phyloP scores from a whole-genome alignment of 148 eudicot species.

The Rhododendron henanense region DNA sequence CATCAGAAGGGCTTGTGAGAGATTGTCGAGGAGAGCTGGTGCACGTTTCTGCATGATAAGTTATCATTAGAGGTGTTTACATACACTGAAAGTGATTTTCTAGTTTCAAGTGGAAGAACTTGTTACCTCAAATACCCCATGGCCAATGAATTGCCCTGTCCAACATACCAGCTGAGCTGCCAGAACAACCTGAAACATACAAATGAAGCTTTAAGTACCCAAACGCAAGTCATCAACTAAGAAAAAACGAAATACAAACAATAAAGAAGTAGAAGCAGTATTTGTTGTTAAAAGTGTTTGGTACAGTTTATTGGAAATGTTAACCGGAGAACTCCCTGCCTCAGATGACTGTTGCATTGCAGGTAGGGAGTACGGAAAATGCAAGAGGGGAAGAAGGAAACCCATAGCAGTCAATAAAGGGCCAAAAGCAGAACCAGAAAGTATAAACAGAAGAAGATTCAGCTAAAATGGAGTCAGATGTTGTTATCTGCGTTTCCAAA shows the following conservation, averaged over 20 bases:
- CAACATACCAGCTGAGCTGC: constrained; percentile 73
- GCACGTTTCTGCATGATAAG: constrained; percentile 46
- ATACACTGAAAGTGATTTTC: neutral
- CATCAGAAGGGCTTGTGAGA: constrained; percentile 54
- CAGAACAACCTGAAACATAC: constrained; percentile 57
- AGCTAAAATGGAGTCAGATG: neutral
- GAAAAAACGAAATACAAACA: neutral
- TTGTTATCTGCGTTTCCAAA: neutral
- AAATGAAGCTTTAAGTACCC: neutral
- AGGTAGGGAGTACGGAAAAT: neutral
- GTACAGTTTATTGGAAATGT: neutral
- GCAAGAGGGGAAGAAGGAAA: neutral
- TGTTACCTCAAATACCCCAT: constrained; percentile 88
- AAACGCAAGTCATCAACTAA: neutral
- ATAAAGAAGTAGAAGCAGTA: neutral
- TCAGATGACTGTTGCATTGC: neutral
- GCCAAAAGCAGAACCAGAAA: neutral
- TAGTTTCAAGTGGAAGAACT: neutral
- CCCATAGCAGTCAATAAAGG: neutral
- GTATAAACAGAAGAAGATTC: neutral
- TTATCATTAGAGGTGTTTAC: neutral
- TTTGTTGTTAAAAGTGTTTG: neutral
- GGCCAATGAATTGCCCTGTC: constrained; percentile 85
- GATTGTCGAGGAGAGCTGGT: constrained; percentile 58
- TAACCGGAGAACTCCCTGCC: neutral